phyloP scores from a whole-genome alignment of 495 filamentous ascomycete species.

The Neurospora africana region DNA sequence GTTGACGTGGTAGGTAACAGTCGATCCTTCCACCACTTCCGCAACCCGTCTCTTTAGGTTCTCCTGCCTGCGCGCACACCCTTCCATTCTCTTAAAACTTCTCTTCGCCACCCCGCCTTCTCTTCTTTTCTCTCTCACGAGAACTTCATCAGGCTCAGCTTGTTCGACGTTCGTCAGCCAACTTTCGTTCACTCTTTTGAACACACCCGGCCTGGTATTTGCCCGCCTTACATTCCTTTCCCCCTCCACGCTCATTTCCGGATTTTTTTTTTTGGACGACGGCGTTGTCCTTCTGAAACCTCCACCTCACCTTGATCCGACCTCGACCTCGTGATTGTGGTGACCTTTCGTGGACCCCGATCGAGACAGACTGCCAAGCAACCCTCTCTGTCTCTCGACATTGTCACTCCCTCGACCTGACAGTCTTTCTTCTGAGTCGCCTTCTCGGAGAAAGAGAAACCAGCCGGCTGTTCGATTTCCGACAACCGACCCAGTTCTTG shows the following conservation, averaged over 20 bases:
- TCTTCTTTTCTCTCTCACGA: slow-evolving; percentile 13
- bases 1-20: not conserved
- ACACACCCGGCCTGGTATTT: not conserved
- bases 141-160: slow-evolving; percentile 8
- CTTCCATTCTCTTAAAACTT: slow-evolving; percentile 14
- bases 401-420: slow-evolving; percentile 27
- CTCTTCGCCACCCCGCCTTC: slow-evolving; percentile 14
- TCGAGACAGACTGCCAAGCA: slow-evolving; percentile 5
- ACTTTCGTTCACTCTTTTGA: slow-evolving; percentile 16
- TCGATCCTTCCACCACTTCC: not conserved
- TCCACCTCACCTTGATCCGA: slow-evolving; percentile 1
- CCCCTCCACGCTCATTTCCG: slow-evolving; percentile 2
- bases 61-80: slow-evolving; percentile 3
- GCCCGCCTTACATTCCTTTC: slow-evolving; percentile 1
- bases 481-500: slow-evolving; percentile 19
- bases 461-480: slow-evolving; percentile 20
- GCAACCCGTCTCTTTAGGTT: slow-evolving; percentile 7
- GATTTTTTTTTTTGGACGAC: slow-evolving; percentile 9
- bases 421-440: slow-evolving; percentile 18
- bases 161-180: slow-evolving; percentile 7
- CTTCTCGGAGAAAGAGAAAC: slow-evolving; percentile 9
- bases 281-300: slow-evolving; percentile 7
- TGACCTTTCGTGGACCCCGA: slow-evolving; percentile 12
- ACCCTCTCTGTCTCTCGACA: slow-evolving; percentile 10
- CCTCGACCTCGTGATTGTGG: slow-evolving; percentile 4